Conservation (phyloP, 805 yeast genomes). For the Nakazawaea pomicola region DNA sequence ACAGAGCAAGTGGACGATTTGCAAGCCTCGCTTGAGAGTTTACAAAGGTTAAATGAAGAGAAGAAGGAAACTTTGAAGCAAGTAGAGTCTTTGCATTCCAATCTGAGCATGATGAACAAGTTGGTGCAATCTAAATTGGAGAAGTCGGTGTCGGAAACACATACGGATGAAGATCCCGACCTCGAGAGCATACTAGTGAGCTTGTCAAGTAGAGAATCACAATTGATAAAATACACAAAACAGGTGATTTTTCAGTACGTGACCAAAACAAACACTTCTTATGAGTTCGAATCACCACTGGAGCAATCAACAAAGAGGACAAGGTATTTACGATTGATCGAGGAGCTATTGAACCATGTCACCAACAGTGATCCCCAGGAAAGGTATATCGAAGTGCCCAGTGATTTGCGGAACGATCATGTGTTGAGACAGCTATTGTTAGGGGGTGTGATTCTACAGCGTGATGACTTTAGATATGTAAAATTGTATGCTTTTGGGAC, state of each 20-base stretch:
- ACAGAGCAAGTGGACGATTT: conserved; percentile 13
- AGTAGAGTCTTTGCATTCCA: conserved; percentile 10
- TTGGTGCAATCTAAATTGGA: no score
- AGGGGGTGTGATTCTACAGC: conserved; percentile 22
- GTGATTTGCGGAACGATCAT: conserved; percentile 27
- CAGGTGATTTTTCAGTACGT: conserved; percentile 23
- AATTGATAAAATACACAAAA: conserved; percentile 21
- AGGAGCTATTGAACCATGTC: conserved; percentile 26
- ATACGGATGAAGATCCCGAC: background rate
- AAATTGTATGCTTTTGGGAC: conserved; percentile 8
- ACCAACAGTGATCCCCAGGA: conserved; percentile 14
- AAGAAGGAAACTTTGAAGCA: background rate
- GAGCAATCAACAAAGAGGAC: conserved; percentile 16
- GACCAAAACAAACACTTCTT: conserved; percentile 20
- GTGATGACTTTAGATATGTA: conserved; percentile 17
- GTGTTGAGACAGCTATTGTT: conserved; percentile 25
- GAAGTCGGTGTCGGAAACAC: no score
- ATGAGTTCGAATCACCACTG: no score
- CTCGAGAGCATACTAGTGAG: conserved; percentile 7
- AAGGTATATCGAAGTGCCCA: conserved; percentile 12
- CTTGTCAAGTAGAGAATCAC: conserved; percentile 18
- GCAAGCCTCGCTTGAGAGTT: conserved; percentile 2
- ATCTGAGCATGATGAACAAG: conserved; percentile 11
- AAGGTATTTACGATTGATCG: conserved; percentile 20
- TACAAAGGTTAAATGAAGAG: conserved; percentile 2